Base-by-base conservation (phyloP, 148 eudicot species). In the Persicaria maculosa region DNA sequence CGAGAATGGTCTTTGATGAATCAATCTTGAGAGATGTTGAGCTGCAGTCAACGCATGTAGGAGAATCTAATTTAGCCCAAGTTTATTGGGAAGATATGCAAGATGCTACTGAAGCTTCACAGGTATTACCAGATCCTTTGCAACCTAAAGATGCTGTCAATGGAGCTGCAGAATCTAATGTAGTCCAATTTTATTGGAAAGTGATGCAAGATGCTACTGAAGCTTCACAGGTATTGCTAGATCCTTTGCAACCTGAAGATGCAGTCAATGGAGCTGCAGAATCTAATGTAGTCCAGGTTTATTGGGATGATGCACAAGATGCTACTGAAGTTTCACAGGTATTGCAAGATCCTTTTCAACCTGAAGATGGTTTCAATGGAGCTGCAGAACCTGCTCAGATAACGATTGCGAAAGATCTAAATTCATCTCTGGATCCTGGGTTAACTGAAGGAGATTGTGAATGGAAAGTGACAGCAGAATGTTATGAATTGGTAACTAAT, bases 381-480 rank as follows among this genome's bases (percentile, higher is more conserved):
- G 76, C 72, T 73, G 82, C 50, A 54, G 78, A 65, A 62, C 80
- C 79, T 69, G 76, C 74, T 58, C 77, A 74, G 58, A 79, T 17
- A 50, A 79, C 74, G 55, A 78, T 77, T 40, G 78, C 57, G 47
- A 79, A 75, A 68, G 78, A 72, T 48, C 9, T 67, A 68, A 74
- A 74, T 50, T 77, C 78, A 31, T 81, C 81, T 70, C 73, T 68
- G 77, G 86, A 79, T 78, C 72, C 83, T 76, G 74, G 44, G 47
- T 75, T 72, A 80, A 74, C 77, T 14, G 88, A 83, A 74, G 84
- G 70, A 73, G 80, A 68, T 76, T 89, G 84, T 77, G 83, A 86
- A 75, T 88, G 94, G 96, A 84, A 80, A 78, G 87, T 85, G 85
- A 93, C 80, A 55, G 75, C 78, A 15, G 79, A 88, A 68, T 86